Evolutionary conservation across 257 asterid species (phyloP).

Genomic region (Nicotiana undulata): DNA sequence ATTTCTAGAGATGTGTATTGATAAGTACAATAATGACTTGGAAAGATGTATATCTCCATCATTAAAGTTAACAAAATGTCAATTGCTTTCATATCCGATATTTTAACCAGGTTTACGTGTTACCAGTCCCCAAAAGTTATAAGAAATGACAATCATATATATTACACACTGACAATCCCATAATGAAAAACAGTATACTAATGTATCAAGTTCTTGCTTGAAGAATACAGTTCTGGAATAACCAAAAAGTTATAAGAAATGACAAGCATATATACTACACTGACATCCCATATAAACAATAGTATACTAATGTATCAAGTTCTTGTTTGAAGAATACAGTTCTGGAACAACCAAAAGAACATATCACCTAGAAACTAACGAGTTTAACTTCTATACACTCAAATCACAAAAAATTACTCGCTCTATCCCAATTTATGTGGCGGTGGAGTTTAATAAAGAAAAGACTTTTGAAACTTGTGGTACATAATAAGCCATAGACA

Average conservation of each 20-base stretch:
- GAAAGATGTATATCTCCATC: background rate
- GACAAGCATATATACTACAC: background rate
- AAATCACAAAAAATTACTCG: too few relatives aligned
- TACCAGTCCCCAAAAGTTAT: background rate
- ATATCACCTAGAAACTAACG: too few relatives aligned
- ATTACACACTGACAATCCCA: background rate
- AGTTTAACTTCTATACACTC: too few relatives aligned
- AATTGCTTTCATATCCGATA: background rate
- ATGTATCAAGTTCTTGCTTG: background rate
- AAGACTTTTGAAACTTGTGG: too few relatives aligned
- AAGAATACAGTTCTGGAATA: background rate
- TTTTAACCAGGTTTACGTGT: background rate
- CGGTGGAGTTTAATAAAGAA: too few relatives aligned
- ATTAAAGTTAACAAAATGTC: background rate
- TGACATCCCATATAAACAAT: background rate
- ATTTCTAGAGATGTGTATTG: background rate
- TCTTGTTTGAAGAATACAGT: background rate
- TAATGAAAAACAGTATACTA: background rate
- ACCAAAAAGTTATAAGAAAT: background rate
- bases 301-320: background rate
- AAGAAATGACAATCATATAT: background rate
- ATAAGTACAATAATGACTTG: background rate
- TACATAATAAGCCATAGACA: too few relatives aligned
- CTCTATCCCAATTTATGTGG: too few relatives aligned
- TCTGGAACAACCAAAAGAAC: background rate